These are phyloP conservation scores for Russula compacta DNA, from an alignment of 768 basidiomycete species.

Conservation along the genomic window DNA sequence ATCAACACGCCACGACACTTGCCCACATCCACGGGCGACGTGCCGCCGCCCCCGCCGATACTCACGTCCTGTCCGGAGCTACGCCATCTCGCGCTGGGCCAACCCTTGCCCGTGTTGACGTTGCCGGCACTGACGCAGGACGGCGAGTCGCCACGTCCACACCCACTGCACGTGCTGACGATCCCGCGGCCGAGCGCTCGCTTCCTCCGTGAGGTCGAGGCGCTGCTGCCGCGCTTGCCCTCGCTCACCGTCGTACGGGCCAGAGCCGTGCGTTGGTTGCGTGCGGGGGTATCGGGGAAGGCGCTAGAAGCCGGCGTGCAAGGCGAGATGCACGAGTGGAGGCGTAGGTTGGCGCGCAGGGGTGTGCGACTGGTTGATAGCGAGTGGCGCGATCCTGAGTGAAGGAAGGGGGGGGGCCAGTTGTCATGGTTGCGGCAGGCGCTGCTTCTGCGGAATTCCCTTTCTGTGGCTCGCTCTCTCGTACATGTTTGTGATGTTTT, in stretches of 20 bases:
- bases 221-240: constrained; percentile 47
- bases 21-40: constrained; percentile 51
- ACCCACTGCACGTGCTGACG: constrained; percentile 54
- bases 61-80: constrained; percentile 45
- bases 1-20: constrained; percentile 50
- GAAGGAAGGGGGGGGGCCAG: neutral
- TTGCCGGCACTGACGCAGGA: constrained; percentile 22
- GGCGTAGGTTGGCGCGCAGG: constrained; percentile 45
- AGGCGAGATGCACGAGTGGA: constrained; percentile 74
- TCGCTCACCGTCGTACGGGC: constrained; percentile 46
- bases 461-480: neutral
- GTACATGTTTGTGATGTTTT: neutral
- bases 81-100: constrained; percentile 64
- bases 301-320: constrained; percentile 72
- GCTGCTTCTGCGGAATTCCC: neutral
- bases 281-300: constrained; percentile 51
- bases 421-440: neutral
- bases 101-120: constrained; percentile 47
- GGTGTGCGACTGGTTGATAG: constrained; percentile 59
- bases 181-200: constrained; percentile 63
- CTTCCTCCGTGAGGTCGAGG: constrained; percentile 49
- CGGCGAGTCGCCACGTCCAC: constrained; percentile 12
- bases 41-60: constrained; percentile 34
- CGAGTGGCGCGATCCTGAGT: constrained; percentile 47
- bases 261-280: constrained; percentile 65